Evolutionary conservation across 768 basidiomycete genomes (phyloP), one percentile per base, ranked within the genome.

Genomic region (Phaffia australis): DNA sequence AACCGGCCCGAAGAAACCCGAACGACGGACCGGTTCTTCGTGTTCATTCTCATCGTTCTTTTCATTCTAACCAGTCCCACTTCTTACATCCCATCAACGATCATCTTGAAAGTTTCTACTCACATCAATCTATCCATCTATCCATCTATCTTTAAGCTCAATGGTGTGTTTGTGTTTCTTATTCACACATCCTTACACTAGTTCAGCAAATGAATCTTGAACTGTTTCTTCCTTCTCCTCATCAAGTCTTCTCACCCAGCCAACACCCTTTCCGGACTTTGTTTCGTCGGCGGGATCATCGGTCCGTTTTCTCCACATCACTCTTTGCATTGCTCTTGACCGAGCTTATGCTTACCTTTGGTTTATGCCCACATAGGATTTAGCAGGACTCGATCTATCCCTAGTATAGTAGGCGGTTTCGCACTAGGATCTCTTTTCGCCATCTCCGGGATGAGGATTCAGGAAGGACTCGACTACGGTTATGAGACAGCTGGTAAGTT

Each of bases 391-490:
- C 59, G 68, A 21, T 74, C 73, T 0, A 52, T 73, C 42, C 74
- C 75, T 9, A 72, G 72, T 0, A 68, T 76, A 47, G 60, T 75
- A 50, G 74, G 71, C 0, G 73, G 73, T 6, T 71, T 75, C 62
- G 72, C 70, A 2, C 65, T 77, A 47, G 76, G 74, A 6, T 70
- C 73, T 54, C 48, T 72, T 35, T 75, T 75, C 72, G 72, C 72
- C 16, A 35, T 74, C 58, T 73, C 73, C 51, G 65, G 69, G 1
- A 71, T 76, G 71, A 66, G 76, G 60, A 76, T 77, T 61, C 56
- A 69, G 55, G 76, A 77, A 69, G 75, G 75, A 3, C 72, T 75
- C 72, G 70, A 71, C 47, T 75, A 75, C 64, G 76, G 75, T 1
- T 71, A 73, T 51, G 76, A 77, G 56, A 75, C 74, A 52, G 71